phyloP scores from a whole-genome alignment of 805 yeast genomes.

The Wilhelminamyces savonicus region DNA sequence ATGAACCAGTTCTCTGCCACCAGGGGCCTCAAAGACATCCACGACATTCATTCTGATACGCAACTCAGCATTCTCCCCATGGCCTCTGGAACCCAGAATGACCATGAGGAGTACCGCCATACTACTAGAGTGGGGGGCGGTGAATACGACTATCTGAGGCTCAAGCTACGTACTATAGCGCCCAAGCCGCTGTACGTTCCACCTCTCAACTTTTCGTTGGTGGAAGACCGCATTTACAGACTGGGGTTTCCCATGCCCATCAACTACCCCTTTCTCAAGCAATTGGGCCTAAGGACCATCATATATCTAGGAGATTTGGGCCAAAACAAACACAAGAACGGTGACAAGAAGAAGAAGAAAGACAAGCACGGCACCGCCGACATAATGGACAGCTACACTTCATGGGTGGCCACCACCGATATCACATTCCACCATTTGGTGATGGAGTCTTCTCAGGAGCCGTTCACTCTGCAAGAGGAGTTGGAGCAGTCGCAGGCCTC shows the following conservation, averaged over 20 bases:
- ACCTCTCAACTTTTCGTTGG: constrained; percentile 85
- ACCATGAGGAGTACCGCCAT: too few relatives aligned
- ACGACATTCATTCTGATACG: too few relatives aligned
- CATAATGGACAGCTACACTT: constrained; percentile 50
- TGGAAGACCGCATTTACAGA: constrained; percentile 81
- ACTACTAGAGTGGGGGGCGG: too few relatives aligned
- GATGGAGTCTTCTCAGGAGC: constrained; percentile 72
- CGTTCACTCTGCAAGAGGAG: constrained; percentile 53
- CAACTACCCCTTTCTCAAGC: constrained; percentile 73
- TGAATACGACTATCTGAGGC: too few relatives aligned
- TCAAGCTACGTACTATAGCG: too few relatives aligned
- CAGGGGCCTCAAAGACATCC: too few relatives aligned
- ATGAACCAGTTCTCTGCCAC: too few relatives aligned
- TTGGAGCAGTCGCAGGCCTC: constrained; percentile 35
- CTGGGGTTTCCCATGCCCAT: constrained; percentile 91
- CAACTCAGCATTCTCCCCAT: too few relatives aligned
- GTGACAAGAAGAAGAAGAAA: constrained; percentile 12
- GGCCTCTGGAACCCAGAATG: too few relatives aligned
- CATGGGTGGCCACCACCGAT: constrained; percentile 54
- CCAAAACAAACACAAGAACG: constrained; percentile 13
- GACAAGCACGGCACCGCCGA: constrained; percentile 48
- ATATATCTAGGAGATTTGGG: constrained; percentile 71
- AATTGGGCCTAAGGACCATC: constrained; percentile 67
- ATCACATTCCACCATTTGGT: constrained; percentile 54
- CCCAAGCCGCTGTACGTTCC: constrained; percentile 57